phyloP scores from a whole-genome alignment of 2,329 filamentous ascomycete species.

The Aspergillus eucalypticola region DNA sequence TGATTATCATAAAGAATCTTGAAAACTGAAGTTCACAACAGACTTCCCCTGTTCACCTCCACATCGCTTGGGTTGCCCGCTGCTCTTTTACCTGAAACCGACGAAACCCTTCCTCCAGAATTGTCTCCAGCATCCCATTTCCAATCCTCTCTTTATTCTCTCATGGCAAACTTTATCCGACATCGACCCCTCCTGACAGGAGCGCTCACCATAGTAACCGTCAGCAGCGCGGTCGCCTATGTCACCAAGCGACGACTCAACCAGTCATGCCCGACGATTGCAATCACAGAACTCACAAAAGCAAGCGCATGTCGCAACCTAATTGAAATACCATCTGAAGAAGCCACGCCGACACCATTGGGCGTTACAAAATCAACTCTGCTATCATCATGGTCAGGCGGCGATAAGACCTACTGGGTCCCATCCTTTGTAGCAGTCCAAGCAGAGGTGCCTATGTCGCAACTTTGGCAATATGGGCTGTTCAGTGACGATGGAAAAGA shows the following conservation, averaged over 20 bases:
- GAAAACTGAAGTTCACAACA: no score
- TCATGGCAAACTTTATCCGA: neutral
- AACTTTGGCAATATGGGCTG: neutral
- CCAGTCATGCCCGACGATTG: neutral
- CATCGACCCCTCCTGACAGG: neutral
- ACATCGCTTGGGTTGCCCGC: no score
- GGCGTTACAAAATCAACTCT: neutral
- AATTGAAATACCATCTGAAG: neutral
- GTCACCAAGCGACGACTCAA: neutral
- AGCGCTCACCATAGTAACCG: neutral
- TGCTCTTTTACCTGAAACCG: no score
- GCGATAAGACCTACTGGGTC: constrained; percentile 5
- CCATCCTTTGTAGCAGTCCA: constrained; percentile 6
- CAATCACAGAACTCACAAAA: neutral
- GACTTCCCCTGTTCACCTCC: no score
- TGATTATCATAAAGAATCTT: no score
- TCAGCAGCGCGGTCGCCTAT: neutral
- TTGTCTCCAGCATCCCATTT: neutral
- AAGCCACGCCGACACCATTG: neutral
- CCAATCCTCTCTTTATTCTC: neutral
- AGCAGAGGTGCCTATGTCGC: constrained; percentile 3
- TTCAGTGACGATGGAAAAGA: neutral
- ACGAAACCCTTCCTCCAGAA: no score
- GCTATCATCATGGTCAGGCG: neutral
- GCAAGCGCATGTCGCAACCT: neutral